phyloP scores from a whole-genome alignment of 164 flowering plant genomes.

The Macadamia integrifolia region DNA sequence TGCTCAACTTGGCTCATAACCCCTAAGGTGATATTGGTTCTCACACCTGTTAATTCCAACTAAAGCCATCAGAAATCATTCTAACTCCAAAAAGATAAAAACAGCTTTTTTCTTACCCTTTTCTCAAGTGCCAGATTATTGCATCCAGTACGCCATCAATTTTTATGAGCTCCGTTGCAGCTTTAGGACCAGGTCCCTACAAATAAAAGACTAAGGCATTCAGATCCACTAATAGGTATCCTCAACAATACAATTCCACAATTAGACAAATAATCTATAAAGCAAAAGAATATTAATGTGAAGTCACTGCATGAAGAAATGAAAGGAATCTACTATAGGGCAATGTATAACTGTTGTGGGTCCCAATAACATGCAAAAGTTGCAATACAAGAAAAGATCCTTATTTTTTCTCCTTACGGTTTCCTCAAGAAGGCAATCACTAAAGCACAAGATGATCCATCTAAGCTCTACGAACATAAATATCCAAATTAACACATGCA shows the following conservation, averaged over 20 bases:
- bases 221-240: not conserved
- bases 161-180: constrained; percentile 75
- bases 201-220: constrained; percentile 7
- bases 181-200: constrained; percentile 88
- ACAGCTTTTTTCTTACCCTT: constrained; percentile 44
- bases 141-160: constrained; percentile 80
- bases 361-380: no score
- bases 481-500: no score
- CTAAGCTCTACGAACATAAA: not conserved
- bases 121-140: constrained; percentile 65
- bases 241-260: not conserved
- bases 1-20: no score
- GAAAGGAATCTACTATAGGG: not conserved
- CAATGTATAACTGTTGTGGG: not conserved
- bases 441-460: not conserved
- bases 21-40: not conserved
- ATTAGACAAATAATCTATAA: not conserved
- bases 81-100: not conserved
- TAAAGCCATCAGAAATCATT: not conserved
- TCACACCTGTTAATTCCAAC: not conserved
- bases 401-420: not conserved
- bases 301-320: not conserved
- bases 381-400: not conserved
- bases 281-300: not conserved
- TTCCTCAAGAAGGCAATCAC: not conserved